Evolutionary conservation across 805 yeast genomes (phyloP).

Genomic region (Kodamaea jinghongensis): DNA sequence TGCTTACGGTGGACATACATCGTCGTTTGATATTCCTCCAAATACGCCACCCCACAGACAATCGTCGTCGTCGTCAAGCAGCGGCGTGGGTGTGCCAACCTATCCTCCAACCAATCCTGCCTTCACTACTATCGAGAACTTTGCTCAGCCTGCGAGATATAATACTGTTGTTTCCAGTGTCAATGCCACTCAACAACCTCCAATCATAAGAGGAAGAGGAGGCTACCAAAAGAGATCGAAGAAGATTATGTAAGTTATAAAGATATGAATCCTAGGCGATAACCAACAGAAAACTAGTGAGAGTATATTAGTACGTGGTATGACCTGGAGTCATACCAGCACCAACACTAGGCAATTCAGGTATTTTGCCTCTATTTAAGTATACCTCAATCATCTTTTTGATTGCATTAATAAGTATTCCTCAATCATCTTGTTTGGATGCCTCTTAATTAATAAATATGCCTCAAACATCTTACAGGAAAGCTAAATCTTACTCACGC

Average conservation of each 20-base stretch:
- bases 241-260: constrained; percentile 35
- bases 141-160: neutral
- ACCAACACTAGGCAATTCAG: too few species aligned
- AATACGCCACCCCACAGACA: neutral
- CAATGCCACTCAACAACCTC: constrained; percentile 17
- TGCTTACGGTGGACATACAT: neutral
- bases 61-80: neutral
- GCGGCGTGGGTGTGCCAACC: constrained; percentile 4
- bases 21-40: neutral
- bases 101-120: neutral
- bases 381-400: too few species aligned
- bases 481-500: too few species aligned
- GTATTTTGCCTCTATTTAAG: too few species aligned
- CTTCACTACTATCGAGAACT: constrained; percentile 5
- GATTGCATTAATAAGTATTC: too few species aligned
- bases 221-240: constrained; percentile 44
- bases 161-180: constrained; percentile 7
- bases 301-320: too few species aligned
- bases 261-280: too few species aligned
- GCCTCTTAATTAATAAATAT: too few species aligned
- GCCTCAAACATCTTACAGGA: too few species aligned
- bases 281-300: too few species aligned
- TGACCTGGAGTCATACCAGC: too few species aligned
- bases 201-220: constrained; percentile 42
- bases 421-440: too few species aligned